Evolutionary conservation across 306 rosid species (phyloP).

Genomic region (Gynostemma pentaphyllum): DNA sequence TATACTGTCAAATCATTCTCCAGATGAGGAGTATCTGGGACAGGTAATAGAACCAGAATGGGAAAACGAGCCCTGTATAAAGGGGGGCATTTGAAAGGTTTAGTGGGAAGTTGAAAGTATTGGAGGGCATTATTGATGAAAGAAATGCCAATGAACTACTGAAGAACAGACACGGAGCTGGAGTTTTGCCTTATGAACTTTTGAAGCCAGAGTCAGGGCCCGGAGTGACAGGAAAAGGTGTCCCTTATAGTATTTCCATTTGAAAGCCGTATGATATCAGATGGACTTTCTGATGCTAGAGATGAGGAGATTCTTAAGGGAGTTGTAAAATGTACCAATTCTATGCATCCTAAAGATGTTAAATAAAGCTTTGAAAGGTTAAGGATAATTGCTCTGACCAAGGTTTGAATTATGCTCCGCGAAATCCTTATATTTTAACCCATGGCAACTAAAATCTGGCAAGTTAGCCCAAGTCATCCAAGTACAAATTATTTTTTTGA

Average conservation of each 20-base stretch:
- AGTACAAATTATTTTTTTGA: no score
- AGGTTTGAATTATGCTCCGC: no score
- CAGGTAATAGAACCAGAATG: constrained; percentile 45
- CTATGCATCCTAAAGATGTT: no score
- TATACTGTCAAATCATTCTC: constrained; percentile 58
- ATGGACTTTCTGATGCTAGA: not conserved
- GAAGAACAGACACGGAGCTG: constrained; percentile 72
- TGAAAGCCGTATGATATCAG: constrained; percentile 13
- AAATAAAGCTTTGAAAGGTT: not conserved
- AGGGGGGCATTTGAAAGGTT: constrained; percentile 51
- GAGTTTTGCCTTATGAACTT: constrained; percentile 57
- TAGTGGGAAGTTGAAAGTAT: constrained; percentile 26
- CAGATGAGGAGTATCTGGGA: constrained; percentile 78
- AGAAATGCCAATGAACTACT: constrained; percentile 31
- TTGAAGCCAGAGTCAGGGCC: constrained; percentile 67
- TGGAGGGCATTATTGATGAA: constrained; percentile 43
- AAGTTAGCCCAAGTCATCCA: no score
- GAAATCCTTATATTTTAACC: no score
- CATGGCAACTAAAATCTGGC: no score
- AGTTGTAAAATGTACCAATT: no score
- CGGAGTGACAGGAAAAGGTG: constrained; percentile 64
- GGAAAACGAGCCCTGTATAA: constrained; percentile 45
- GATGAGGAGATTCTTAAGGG: not conserved
- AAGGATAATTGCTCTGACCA: no score
- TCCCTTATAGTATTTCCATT: constrained; percentile 75